Conservation (phyloP, 345 rosid genomes). For the Alliaria petiolata region DNA sequence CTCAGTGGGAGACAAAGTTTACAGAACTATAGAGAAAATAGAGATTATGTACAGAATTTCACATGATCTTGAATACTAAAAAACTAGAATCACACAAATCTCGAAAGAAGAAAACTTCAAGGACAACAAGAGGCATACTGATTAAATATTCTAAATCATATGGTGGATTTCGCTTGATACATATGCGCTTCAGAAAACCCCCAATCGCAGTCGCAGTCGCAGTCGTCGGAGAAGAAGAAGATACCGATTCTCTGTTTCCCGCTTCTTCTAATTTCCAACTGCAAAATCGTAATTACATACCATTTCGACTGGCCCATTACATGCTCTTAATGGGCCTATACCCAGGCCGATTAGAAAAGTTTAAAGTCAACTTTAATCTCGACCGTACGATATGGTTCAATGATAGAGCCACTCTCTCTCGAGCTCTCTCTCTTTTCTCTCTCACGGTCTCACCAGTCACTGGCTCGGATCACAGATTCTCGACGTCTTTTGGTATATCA, state of each 20-base stretch:
- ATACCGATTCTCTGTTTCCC: constrained; percentile 10
- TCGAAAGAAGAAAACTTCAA: too few species aligned
- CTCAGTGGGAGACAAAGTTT: too few species aligned
- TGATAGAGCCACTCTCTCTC: not conserved
- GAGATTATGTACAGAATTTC: too few species aligned
- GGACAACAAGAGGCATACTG: too few species aligned
- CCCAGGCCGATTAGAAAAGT: not conserved
- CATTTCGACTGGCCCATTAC: not conserved
- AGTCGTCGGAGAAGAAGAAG: constrained; percentile 15
- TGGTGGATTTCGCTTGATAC: too few species aligned
- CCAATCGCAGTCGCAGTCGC: too few species aligned
- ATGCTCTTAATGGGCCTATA: not conserved
- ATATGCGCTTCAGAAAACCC: not conserved
- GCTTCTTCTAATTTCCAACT: constrained; percentile 2
- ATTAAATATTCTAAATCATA: too few species aligned
- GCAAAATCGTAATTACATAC: not conserved
- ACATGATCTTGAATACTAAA: too few species aligned
- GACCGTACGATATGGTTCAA: not conserved
- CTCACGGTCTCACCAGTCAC: not conserved
- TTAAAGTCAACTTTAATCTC: not conserved
- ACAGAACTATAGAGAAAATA: too few species aligned
- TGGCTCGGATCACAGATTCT: constrained; percentile 16
- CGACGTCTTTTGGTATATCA: constrained; percentile 20
- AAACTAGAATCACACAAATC: too few species aligned
- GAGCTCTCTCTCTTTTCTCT: not conserved